Base-by-base conservation (phyloP, 352 stramenopile species). In the Pelagophyceae sp. region DNA sequence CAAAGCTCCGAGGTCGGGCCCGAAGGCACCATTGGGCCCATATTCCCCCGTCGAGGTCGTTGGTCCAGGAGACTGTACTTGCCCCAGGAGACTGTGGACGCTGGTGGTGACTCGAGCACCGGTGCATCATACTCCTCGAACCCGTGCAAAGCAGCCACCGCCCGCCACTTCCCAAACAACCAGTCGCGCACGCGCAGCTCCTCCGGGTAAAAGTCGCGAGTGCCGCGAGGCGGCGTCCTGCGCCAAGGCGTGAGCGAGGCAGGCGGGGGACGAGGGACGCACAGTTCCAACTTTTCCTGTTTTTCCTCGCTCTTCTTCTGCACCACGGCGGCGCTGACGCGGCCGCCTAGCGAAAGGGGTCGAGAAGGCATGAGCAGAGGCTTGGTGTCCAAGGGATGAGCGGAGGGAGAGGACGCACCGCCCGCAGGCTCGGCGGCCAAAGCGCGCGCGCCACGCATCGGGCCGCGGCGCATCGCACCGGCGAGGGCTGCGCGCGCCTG, bases 101-200 rank as follows among this genome's bases (percentile, higher is more conserved):
- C n/a, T n/a, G n/a, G n/a, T n/a, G n/a, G n/a, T n/a, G n/a, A n/a
- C 84, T 95, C 90, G 27, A 95, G 82, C 33, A 95, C 86, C 17
- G 90, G 90, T 15, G 90, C 85, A 81, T 95, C 90, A 81, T 95
- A 95, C 85, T 95, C 89, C 38, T 87, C 86, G 80, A 95, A 95
- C 37, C 84, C 86, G 79, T 90, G 89, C 17, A 38, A 67, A 6
- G 81, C 79, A n/a, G 88, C 87, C 23, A 86, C 83, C 27, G 72
- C 33, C 37, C 82, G 76, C 83, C 83, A 91, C 60, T 87, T 84
- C 70, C 83, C 79, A 80, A 93, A 92, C 2, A 93, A 77, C 87
- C 87, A 93, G 19, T 77, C 86, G 19, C 85, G 83, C 0, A 89
- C 74, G 38, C 85, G 81, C 78, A 90, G 86, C 76, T 81, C 72